Evolutionary conservation across 108 stramenopile species (phyloP).

Genomic region (Chaetoceros tenuissimus): DNA sequence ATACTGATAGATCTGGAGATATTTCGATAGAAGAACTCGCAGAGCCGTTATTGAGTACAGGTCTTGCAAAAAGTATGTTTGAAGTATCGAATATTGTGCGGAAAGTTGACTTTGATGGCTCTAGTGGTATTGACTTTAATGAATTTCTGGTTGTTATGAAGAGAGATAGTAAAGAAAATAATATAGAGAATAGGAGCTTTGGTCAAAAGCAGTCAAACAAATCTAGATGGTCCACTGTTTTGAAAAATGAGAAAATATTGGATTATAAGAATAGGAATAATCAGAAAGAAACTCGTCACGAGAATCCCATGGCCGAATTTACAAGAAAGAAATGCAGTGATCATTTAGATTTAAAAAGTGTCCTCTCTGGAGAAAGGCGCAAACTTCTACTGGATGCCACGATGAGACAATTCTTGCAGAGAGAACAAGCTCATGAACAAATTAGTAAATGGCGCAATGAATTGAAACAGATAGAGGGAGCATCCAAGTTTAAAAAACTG

Average conservation of each 20-base stretch:
- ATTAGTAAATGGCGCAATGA: not conserved
- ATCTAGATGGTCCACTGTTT: no score
- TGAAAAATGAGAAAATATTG: no score
- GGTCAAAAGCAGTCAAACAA: no score
- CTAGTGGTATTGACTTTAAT: slow-evolving; percentile 11
- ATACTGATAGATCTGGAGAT: slow-evolving; percentile 8
- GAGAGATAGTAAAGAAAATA: not conserved
- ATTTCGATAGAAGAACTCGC: slow-evolving; percentile 13
- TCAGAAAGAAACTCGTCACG: no score
- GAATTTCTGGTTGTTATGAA: slow-evolving; percentile 14
- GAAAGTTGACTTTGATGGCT: slow-evolving; percentile 3
- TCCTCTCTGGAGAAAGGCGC: not conserved
- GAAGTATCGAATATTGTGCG: slow-evolving; percentile 6
- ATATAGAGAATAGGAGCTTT: not conserved
- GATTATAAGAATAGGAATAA: no score
- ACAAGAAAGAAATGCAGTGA: not conserved
- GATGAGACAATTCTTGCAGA: slow-evolving; percentile 4
- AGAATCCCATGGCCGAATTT: not conserved
- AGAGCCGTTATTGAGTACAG: slow-evolving; percentile 10
- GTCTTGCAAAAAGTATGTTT: slow-evolving; percentile 6
- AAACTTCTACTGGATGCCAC: slow-evolving; percentile 1
- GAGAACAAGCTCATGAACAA: not conserved
- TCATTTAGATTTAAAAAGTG: not conserved
- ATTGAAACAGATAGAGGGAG: not conserved
- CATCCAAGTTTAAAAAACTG: not conserved